A percentile compares a stretch with the other conserved stretches of the same genome.
Evolutionary conservation across 2,329 filamentous ascomycete genomes (phyloP).

Genomic region (Dendryphion nanum): DNA sequence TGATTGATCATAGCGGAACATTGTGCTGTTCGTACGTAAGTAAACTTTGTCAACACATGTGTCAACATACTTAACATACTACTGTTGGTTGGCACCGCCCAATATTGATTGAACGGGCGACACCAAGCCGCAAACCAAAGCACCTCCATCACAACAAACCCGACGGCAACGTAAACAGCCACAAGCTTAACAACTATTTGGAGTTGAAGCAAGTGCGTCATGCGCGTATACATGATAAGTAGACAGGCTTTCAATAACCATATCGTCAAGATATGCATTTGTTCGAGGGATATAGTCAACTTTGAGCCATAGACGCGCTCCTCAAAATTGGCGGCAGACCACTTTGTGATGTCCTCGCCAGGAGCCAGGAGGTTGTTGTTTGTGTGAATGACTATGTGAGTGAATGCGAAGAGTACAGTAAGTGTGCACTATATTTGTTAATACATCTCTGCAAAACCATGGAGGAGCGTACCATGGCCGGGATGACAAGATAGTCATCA

Average conservation of each 20-base stretch:
- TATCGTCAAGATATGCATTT: conserved; percentile 46
- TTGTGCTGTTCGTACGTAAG: conserved; percentile 26
- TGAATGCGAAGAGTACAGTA: neutral
- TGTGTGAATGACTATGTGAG: conserved; percentile 4
- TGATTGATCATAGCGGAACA: conserved; percentile 14
- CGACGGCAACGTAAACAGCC: conserved; percentile 40
- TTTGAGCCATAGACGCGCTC: conserved; percentile 22
- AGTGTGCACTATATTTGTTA: neutral
- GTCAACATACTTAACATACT: too few species aligned
- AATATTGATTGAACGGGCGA: conserved; percentile 49
- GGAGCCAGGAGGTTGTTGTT: conserved; percentile 16
- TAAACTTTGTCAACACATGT: too few species aligned
- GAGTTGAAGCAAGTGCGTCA: conserved; percentile 27
- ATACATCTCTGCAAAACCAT: too few species aligned
- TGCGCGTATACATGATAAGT: conserved; percentile 49
- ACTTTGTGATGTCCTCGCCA: neutral
- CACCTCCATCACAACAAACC: conserved; percentile 46
- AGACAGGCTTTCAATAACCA: conserved; percentile 52
- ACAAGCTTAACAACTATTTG: conserved; percentile 37
- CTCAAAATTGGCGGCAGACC: conserved; percentile 26
- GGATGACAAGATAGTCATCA: conserved; percentile 15
- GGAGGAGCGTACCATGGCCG: conserved; percentile 17
- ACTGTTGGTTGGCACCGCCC: conserved; percentile 43
- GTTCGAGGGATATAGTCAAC: conserved; percentile 49
- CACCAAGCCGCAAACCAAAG: conserved; percentile 52